Percentiles rank a stretch among this genome's conserved stretches.
Conservation (phyloP, 2,329 filamentous ascomycete species). For the Chalaropsis ovoidea region DNA sequence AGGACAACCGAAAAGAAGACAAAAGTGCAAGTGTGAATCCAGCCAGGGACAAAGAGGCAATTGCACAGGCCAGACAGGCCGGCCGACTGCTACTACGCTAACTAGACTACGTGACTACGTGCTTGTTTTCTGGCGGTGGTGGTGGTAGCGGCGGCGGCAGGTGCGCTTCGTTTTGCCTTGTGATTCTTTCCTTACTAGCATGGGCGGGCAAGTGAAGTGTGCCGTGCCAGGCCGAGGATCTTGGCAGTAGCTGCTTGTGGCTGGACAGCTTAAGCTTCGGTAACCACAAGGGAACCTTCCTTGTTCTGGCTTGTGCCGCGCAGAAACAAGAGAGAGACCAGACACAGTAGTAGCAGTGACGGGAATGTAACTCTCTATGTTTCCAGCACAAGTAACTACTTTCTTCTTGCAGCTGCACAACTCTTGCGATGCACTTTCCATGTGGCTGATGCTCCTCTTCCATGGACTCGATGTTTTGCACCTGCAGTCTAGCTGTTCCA, state of each 20-base stretch:
- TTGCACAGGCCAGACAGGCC: constrained; percentile 7
- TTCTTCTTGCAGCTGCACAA: not conserved
- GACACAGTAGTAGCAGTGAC: too few species aligned
- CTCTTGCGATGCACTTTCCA: not conserved
- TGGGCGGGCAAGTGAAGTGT: not conserved
- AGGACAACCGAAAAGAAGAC: constrained; percentile 2
- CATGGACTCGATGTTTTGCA: constrained; percentile 1
- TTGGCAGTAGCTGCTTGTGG: not conserved
- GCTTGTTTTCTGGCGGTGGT: not conserved
- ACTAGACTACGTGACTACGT: not conserved
- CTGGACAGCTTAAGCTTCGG: not conserved
- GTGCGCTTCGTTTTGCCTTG: constrained; percentile 10
- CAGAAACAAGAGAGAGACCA: too few species aligned
- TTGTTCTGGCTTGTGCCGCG: too few species aligned
- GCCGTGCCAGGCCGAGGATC: constrained; percentile 5
- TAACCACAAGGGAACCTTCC: not conserved
- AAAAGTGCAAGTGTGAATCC: not conserved
- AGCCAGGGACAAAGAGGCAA: constrained; percentile 16
- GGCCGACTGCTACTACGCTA: not conserved
- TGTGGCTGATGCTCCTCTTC: constrained; percentile 1
- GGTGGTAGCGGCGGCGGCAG: not conserved
- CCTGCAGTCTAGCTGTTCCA: constrained; percentile 2
- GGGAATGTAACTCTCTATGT: not conserved
- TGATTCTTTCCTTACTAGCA: not conserved
- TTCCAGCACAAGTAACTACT: not conserved